Conservation (phyloP, 1,284 basidiomycete species). For the Mycosarcoma mackinlayi region DNA sequence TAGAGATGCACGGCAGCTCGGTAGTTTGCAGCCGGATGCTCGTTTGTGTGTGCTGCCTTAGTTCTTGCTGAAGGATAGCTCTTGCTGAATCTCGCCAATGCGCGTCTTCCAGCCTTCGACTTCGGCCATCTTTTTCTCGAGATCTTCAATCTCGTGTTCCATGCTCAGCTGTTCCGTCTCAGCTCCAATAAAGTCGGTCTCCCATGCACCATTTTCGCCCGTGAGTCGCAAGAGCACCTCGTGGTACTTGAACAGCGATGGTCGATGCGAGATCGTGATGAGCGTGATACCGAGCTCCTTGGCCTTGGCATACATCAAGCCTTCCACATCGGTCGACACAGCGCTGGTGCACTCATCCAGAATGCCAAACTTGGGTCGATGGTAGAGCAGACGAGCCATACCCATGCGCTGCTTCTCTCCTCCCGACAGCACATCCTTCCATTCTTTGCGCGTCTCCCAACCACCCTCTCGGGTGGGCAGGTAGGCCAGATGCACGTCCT, state of each 20-base stretch:
- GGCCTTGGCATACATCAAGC: slow-evolving; percentile 92
- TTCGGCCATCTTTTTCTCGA: slow-evolving; percentile 68
- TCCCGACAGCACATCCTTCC: slow-evolving; percentile 80
- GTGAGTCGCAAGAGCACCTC: slow-evolving; percentile 79
- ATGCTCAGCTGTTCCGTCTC: slow-evolving; percentile 79
- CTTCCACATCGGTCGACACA: slow-evolving; percentile 95
- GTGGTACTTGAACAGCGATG: slow-evolving; percentile 75
- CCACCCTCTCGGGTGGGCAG: slow-evolving; percentile 86
- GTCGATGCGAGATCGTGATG: slow-evolving; percentile 81
- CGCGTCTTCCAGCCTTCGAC: slow-evolving; percentile 69
- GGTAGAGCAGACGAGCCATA: slow-evolving; percentile 80
- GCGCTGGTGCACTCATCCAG: slow-evolving; percentile 89
- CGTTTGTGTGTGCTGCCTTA: no score
- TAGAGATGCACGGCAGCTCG: no score
- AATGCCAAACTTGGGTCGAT: slow-evolving; percentile 75
- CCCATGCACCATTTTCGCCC: slow-evolving; percentile 78
- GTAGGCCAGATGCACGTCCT: slow-evolving; percentile 85
- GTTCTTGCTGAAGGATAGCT: slow-evolving; percentile 67
- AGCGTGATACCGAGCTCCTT: slow-evolving; percentile 92
- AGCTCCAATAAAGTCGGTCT: slow-evolving; percentile 77
- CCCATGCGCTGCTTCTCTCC: slow-evolving; percentile 84
- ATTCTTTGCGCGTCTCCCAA: slow-evolving; percentile 83
- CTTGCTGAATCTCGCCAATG: slow-evolving; percentile 68
- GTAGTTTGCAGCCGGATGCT: neutral
- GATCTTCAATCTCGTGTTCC: slow-evolving; percentile 69